Evolutionary conservation across 352 stramenopile genomes (phyloP), one percentile per base, ranked within the genome.

Genomic region (Pythium guiyangense): DNA sequence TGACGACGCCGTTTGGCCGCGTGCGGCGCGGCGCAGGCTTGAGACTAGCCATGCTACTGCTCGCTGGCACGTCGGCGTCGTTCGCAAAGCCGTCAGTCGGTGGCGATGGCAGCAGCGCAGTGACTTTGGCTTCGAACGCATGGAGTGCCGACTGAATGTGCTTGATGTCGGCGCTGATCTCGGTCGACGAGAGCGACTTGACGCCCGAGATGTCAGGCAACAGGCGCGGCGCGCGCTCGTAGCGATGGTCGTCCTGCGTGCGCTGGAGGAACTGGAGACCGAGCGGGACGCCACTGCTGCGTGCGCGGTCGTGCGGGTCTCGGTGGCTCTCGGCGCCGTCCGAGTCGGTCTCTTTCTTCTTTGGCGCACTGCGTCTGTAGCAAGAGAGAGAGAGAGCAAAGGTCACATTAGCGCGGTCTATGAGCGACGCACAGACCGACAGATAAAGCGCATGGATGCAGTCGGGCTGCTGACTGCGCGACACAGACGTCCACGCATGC

Each of bases 171-270:
- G 62, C 49, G 52, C 74, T 69, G 17, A 75, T 71, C 49, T 90
- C 80, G 11, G 70, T 74, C 8, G 54, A 52, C 8, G 75, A 70
- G 6, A 90, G 64, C 50, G 66, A 61, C 43, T 73, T 73, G 49
- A 90, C 73, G 46, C 77, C 74, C n/a, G 69, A 58, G 46, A 88
- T 79, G 6, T 86, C 74, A 0, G 80, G 80, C 49, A 90, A 56
- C 20, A 82, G 56, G 42, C 77, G 69, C 37, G 74, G 72, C 31
- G 69, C 66, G 27, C 65, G 70, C 52, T 78, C 63, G 60, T 90
- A 88, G 42, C 57, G 62, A 35, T 69, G 59, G 15, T 71, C 66
- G 27, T 77, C 53, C 18, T 76, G 58, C 20, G 64, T 25, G 45
- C 63, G 64, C 51, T 83, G 73, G 52, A 71, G 59, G 25, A 69